Percentiles rank a stretch among this genome's conserved stretches.
Evolutionary conservation across 345 rosid species (phyloP).

Genomic region (Limnanthes douglasii): DNA sequence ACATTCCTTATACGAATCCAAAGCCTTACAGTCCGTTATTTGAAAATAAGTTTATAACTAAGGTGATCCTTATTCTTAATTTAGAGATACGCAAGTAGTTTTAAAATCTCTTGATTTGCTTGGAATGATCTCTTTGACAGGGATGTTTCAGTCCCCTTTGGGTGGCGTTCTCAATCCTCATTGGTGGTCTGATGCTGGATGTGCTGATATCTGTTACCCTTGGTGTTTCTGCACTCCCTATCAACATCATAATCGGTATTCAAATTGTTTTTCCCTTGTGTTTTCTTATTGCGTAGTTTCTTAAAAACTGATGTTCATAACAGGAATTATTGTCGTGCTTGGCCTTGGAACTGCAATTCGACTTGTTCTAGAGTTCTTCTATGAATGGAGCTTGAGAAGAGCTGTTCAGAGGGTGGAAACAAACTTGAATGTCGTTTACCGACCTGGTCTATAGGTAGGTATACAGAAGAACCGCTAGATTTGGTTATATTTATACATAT

Average conservation of each 20-base stretch:
- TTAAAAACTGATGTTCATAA: constrained; percentile 2
- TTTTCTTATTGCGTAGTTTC: not conserved
- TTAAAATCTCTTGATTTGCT: constrained; percentile 1
- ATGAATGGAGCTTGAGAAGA: constrained; percentile 74
- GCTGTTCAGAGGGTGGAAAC: constrained; percentile 52
- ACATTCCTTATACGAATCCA: no score
- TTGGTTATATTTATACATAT: no score
- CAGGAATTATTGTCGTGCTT: constrained; percentile 87
- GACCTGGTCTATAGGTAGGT: constrained; percentile 52
- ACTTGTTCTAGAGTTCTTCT: constrained; percentile 68
- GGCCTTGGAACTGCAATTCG: constrained; percentile 85
- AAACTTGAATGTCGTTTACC: constrained; percentile 31
- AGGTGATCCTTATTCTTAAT: not conserved
- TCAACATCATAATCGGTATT: constrained; percentile 81
- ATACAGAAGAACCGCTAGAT: no score
- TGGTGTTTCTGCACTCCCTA: constrained; percentile 77
- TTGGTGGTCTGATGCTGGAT: constrained; percentile 72
- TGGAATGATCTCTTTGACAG: constrained; percentile 17
- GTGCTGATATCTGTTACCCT: constrained; percentile 78
- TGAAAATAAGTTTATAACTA: not conserved
- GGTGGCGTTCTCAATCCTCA: constrained; percentile 84
- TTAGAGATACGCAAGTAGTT: not conserved
- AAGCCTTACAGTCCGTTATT: no score
- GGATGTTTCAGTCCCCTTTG: constrained; percentile 79
- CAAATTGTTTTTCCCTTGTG: not conserved